Base-by-base conservation (phyloP, 2,329 filamentous ascomycete species). In the Fusarium secorum region DNA sequence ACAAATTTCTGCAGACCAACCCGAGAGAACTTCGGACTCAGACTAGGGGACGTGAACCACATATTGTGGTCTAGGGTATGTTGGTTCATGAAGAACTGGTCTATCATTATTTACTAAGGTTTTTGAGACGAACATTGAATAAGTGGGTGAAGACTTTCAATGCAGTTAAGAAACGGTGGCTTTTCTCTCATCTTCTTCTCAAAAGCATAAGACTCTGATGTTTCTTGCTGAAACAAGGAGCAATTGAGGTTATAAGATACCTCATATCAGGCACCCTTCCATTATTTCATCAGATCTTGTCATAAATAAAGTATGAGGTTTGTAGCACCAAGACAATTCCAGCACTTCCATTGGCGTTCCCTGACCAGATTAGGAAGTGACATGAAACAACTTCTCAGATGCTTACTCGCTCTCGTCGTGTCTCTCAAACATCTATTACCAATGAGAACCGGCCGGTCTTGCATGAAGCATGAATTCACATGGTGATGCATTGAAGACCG, bases 401-500 rank as follows among this genome's bases (percentile, higher is more conserved):
- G 15, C 11, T 48, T 39, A 26, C 22, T n/a, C 20, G 15, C 11
- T 22, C 15, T 24, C 35, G 20, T 39, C n/a, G 14, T 11, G 39
- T 11, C n/a, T 35, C 42, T 26, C 22, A 58, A 51, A 64, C 39
- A 56, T 32, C 39, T 6, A 18, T 46, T 22, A 24, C 24, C 11
- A 20, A 17, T 28, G 24, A 17, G 30, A 38, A 17, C 11, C 22
- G 33, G 17, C 15, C 39, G 39, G 35, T 64, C 33, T 35, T 49
- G 24, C 36, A 33, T 44, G 28, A 46, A 51, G 46, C 53, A 60
- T 53, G 36, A 60, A 48, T 41, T 60, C 30, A 35, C 30, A 30
- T 36, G 28, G 30, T 35, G n/a, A 61, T 54, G 54, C 63, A 60
- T 60, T 38, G 22, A 60, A 35, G 56, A 52, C 60, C 32, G 42